phyloP scores from a whole-genome alignment of 495 filamentous ascomycete genomes.

The Talaromyces adpressus region DNA sequence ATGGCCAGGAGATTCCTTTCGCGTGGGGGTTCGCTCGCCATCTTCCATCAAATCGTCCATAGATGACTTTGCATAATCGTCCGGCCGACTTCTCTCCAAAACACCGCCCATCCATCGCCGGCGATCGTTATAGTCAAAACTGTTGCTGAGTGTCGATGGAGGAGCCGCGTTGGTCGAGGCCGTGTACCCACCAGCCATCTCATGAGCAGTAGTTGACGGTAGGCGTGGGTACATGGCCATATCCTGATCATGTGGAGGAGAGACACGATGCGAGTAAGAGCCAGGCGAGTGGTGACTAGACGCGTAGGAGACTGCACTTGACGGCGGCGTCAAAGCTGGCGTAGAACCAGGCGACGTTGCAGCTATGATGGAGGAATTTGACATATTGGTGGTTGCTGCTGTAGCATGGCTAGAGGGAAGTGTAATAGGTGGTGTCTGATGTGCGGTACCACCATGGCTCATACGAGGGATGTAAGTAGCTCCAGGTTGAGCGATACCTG shows the following conservation, averaged over 20 bases:
- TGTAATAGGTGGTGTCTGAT: slow-evolving; percentile 54
- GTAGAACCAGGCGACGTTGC: slow-evolving; percentile 52
- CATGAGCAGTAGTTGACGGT: slow-evolving; percentile 60
- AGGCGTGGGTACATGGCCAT: slow-evolving; percentile 78
- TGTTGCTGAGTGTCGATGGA: slow-evolving; percentile 70
- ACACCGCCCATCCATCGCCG: slow-evolving; percentile 83
- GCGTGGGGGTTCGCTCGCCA: slow-evolving; percentile 35
- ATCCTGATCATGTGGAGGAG: slow-evolving; percentile 55
- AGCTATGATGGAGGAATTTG: slow-evolving; percentile 47
- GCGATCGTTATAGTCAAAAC: slow-evolving; percentile 72
- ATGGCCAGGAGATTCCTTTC: slow-evolving; percentile 30
- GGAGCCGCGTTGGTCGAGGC: slow-evolving; percentile 60
- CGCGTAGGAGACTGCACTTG: slow-evolving; percentile 76
- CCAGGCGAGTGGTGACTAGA: slow-evolving; percentile 82
- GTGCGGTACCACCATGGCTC: slow-evolving; percentile 60
- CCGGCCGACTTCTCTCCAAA: slow-evolving; percentile 64
- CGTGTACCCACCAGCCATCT: slow-evolving; percentile 49
- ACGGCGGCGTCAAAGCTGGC: slow-evolving; percentile 83
- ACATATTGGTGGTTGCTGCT: slow-evolving; percentile 49
- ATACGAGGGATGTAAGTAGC: slow-evolving; percentile 53
- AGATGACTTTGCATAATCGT: slow-evolving; percentile 28
- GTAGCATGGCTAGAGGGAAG: slow-evolving; percentile 47
- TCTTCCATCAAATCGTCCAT: slow-evolving; percentile 45
- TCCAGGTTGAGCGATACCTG: slow-evolving; percentile 63
- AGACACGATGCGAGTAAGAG: slow-evolving; percentile 56